Conservation (phyloP, 345 rosid species). For the Lepidium sativum region DNA sequence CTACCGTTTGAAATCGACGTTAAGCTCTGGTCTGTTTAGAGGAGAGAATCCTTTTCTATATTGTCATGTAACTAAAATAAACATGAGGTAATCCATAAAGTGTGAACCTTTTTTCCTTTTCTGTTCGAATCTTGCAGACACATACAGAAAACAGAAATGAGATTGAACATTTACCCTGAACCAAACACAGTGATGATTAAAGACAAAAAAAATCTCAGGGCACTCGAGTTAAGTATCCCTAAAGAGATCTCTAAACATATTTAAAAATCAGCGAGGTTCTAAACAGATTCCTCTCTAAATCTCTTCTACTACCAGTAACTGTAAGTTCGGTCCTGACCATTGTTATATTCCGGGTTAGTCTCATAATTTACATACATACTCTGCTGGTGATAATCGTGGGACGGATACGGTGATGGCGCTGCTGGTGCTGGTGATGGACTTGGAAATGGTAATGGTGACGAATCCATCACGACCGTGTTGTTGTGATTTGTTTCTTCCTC, state of each 20-base stretch:
- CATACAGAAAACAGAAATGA: not conserved
- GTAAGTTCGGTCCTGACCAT: slow-evolving; percentile 31
- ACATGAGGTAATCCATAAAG: not conserved
- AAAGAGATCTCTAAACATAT: slow-evolving; percentile 15
- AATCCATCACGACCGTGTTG: slow-evolving; percentile 20
- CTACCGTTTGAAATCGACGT: slow-evolving; percentile 38
- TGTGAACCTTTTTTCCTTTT: not conserved
- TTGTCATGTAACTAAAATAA: not conserved
- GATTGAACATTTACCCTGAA: slow-evolving; percentile 16
- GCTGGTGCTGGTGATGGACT: not conserved
- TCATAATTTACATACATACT: slow-evolving; percentile 37
- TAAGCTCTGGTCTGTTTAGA: not conserved
- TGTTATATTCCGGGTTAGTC: slow-evolving; percentile 28
- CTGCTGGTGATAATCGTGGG: slow-evolving; percentile 23
- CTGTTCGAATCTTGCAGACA: not conserved
- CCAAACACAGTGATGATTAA: slow-evolving; percentile 15
- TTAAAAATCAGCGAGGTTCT: slow-evolving; percentile 24
- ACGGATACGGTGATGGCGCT: not conserved
- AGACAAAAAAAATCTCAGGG: slow-evolving; percentile 17
- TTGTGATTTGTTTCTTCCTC: slow-evolving; percentile 32
- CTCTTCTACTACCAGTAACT: slow-evolving; percentile 29
- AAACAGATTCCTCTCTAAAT: slow-evolving; percentile 17
- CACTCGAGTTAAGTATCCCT: slow-evolving; percentile 29
- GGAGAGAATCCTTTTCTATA: not conserved
- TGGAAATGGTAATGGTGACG: not conserved